Percentiles rank a stretch among this genome's conserved stretches.
Evolutionary conservation across 2,329 filamentous ascomycete species (phyloP).

Genomic region (Cyclaneusma minus): DNA sequence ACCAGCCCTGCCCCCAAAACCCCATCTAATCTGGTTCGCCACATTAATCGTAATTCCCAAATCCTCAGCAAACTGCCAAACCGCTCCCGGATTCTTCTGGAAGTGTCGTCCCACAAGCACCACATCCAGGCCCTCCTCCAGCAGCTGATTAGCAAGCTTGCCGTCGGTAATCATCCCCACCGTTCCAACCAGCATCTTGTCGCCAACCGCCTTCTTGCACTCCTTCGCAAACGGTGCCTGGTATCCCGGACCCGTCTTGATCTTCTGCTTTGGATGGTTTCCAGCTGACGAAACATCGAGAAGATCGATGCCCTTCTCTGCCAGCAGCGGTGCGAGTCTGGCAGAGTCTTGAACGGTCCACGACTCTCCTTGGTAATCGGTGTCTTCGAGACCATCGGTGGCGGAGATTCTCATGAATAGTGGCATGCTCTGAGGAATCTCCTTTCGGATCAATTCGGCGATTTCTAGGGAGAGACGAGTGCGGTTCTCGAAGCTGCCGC

Average conservation of each 20-base stretch:
- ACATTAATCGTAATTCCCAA: conserved; percentile 28
- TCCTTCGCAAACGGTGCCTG: conserved; percentile 55
- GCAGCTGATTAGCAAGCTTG: conserved; percentile 28
- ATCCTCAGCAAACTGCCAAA: conserved; percentile 39
- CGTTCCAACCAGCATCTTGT: conserved; percentile 30
- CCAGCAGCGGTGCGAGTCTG: conserved; percentile 45
- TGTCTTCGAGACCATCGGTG: conserved; percentile 58
- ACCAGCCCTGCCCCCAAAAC: conserved; percentile 27
- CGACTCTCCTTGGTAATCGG: conserved; percentile 34
- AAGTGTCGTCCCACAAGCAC: conserved; percentile 35
- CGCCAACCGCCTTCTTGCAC: conserved; percentile 58
- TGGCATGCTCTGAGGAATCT: conserved; percentile 52
- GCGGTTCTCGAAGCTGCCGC: conserved; percentile 58
- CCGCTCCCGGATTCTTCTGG: conserved; percentile 41
- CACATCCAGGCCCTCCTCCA: conserved; percentile 33
- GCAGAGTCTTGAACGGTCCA: conserved; percentile 55
- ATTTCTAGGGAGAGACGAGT: conserved; percentile 52
- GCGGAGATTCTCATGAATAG: conserved; percentile 60
- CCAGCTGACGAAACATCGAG: conserved; percentile 60
- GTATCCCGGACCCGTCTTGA: conserved; percentile 46
- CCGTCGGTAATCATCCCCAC: conserved; percentile 34
- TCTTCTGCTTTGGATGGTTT: conserved; percentile 40
- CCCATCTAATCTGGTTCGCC: conserved; percentile 39
- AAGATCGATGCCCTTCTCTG: conserved; percentile 54
- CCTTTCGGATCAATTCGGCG: conserved; percentile 42